Evolutionary conservation across 2,329 filamentous ascomycete genomes (phyloP).

Genomic region (Stagonosporopsis tanaceti): DNA sequence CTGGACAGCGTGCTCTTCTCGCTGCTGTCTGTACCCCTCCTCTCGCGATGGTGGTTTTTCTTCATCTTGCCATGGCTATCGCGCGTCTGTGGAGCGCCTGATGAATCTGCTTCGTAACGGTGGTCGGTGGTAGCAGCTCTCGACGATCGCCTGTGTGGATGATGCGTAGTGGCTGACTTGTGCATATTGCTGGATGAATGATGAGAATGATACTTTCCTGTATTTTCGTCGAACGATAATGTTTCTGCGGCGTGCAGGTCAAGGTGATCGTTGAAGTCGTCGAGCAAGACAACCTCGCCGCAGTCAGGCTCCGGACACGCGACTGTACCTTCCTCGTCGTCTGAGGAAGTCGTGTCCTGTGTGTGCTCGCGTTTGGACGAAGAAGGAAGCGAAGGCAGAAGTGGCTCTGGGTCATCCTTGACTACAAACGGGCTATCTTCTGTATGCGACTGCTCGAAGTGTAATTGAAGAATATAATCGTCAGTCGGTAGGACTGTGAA

Average conservation of each 20-base stretch:
- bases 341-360: slow-evolving; percentile 38
- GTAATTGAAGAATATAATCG: slow-evolving; percentile 48
- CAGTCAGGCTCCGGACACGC: slow-evolving; percentile 54
- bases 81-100: slow-evolving; percentile 25
- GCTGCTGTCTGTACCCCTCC: slow-evolving; percentile 39
- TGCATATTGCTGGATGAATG: slow-evolving; percentile 45
- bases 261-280: slow-evolving; percentile 57
- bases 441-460: slow-evolving; percentile 52
- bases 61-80: slow-evolving; percentile 30
- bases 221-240: slow-evolving; percentile 48
- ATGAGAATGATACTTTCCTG: slow-evolving; percentile 45
- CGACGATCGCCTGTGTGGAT: slow-evolving; percentile 32
- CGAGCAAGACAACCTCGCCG: slow-evolving; percentile 52
- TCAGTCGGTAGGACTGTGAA: slow-evolving; percentile 39
- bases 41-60: slow-evolving; percentile 36
- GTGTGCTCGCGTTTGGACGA: slow-evolving; percentile 27
- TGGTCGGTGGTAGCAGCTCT: slow-evolving; percentile 18
- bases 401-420: slow-evolving; percentile 40
- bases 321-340: slow-evolving; percentile 41
- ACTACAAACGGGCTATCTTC: slow-evolving; percentile 49
- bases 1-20: slow-evolving; percentile 48
- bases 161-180: slow-evolving; percentile 26
- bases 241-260: slow-evolving; percentile 54
- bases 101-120: slow-evolving; percentile 8
- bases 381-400: slow-evolving; percentile 34